Evolutionary conservation across 23 red algal genomes (phyloP).

Genomic region (Gracilaria gracilis): DNA sequence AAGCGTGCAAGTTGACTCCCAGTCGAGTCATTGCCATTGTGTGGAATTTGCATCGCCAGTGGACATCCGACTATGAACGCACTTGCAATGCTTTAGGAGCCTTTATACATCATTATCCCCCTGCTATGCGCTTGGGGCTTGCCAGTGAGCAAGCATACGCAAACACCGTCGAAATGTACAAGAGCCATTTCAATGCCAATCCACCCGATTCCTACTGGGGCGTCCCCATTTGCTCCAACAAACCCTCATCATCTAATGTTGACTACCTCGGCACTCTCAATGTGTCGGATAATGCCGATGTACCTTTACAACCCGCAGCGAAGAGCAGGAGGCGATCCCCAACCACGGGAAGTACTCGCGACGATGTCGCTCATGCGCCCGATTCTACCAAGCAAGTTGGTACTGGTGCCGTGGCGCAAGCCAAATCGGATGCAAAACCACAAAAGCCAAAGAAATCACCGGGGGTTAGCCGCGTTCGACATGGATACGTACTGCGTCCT

Average conservation of each 20-base stretch:
- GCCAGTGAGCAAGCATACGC: slow-evolving; percentile 57
- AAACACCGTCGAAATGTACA: slow-evolving; percentile 57
- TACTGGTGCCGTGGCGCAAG: not conserved
- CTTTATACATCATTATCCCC: slow-evolving; percentile 73
- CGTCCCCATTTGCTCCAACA: slow-evolving; percentile 38
- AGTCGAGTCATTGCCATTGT: slow-evolving; percentile 58
- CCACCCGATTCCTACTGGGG: slow-evolving; percentile 53
- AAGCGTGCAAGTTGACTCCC: slow-evolving; percentile 58
- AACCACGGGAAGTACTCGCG: not conserved
- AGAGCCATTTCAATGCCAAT: slow-evolving; percentile 33
- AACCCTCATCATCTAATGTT: slow-evolving; percentile 22
- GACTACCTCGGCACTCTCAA: slow-evolving; percentile 13
- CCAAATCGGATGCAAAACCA: slow-evolving; percentile 4
- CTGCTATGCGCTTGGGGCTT: slow-evolving; percentile 63
- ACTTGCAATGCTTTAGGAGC: slow-evolving; percentile 48
- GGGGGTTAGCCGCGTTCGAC: slow-evolving; percentile 7
- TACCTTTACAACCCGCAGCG: not conserved
- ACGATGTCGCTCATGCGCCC: not conserved
- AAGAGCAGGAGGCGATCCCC: not conserved
- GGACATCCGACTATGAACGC: slow-evolving; percentile 59
- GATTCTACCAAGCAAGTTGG: not conserved
- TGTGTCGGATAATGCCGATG: not conserved
- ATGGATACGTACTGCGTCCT: slow-evolving; percentile 42
- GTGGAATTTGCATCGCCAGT: slow-evolving; percentile 69
- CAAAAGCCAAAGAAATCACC: not conserved